phyloP scores from a whole-genome alignment of 805 yeast genomes.

The Teunomyces lycoperdinae region DNA sequence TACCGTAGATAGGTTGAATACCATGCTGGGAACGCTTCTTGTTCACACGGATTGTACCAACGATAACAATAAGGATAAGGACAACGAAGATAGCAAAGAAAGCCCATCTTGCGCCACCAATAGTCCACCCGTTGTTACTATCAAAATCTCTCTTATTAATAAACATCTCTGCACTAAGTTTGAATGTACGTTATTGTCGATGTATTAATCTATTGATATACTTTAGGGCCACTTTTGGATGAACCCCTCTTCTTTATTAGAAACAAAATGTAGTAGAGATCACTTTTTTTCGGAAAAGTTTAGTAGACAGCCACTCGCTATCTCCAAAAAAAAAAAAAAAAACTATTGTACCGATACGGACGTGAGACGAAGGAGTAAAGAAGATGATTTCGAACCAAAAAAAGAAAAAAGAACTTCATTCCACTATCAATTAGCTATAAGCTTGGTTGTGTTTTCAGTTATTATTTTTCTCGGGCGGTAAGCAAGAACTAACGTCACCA shows the following conservation, averaged over 20 bases:
- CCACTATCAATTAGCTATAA: background rate
- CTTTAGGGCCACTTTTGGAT: background rate
- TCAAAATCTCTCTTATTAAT: constrained; percentile 7
- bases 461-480: background rate
- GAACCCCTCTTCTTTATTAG: background rate
- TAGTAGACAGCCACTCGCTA: background rate
- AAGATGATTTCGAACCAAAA: too few species aligned
- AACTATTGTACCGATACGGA: too few species aligned
- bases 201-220: background rate
- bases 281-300: background rate
- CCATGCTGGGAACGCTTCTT: constrained; percentile 49
- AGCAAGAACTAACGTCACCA: background rate
- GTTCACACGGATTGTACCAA: constrained; percentile 55
- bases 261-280: background rate
- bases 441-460: background rate
- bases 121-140: constrained; percentile 10
- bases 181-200: background rate
- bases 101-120: constrained; percentile 57
- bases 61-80: constrained; percentile 43
- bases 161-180: constrained; percentile 1
- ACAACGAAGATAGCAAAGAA: constrained; percentile 60
- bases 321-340: background rate
- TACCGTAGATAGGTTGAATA: constrained; percentile 64
- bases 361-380: too few species aligned
- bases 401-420: too few species aligned